Evolutionary conservation across 2,329 filamentous ascomycete genomes (phyloP).

Genomic region (Helotiales sp.): DNA sequence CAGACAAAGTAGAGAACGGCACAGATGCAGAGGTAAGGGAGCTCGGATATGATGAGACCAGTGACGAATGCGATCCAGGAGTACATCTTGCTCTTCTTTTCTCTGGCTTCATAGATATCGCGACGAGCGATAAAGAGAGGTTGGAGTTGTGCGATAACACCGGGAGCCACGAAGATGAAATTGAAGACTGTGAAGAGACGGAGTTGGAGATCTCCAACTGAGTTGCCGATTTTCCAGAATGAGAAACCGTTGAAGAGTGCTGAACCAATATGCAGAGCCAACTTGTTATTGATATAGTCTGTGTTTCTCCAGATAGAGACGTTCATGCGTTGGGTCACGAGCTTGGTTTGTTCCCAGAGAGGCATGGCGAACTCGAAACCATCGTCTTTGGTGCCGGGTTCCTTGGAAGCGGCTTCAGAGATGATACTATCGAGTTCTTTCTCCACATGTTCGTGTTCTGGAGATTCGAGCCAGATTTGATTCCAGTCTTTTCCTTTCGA

Average conservation of each 20-base stretch:
- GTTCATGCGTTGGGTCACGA: slow-evolving; percentile 31
- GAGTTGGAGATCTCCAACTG: slow-evolving; percentile 51
- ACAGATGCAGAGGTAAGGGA: slow-evolving; percentile 46
- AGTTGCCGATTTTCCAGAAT: slow-evolving; percentile 59
- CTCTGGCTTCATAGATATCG: slow-evolving; percentile 57
- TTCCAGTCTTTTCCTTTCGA: slow-evolving; percentile 64
- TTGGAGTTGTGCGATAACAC: slow-evolving; percentile 58
- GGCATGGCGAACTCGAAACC: slow-evolving; percentile 53
- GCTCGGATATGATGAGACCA: slow-evolving; percentile 48
- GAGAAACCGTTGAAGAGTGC: slow-evolving; percentile 62
- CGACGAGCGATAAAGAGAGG: slow-evolving; percentile 57
- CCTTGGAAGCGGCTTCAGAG: slow-evolving; percentile 42
- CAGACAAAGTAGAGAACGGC: slow-evolving; percentile 48
- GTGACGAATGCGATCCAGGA: slow-evolving; percentile 60
- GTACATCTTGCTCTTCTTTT: slow-evolving; percentile 63
- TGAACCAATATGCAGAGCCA: slow-evolving; percentile 51
- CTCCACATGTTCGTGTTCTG: slow-evolving; percentile 52
- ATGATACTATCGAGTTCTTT: slow-evolving; percentile 61
- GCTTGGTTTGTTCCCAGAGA: slow-evolving; percentile 48
- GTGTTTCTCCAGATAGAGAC: slow-evolving; percentile 64
- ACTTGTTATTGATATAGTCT: slow-evolving; percentile 51
- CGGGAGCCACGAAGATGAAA: slow-evolving; percentile 62
- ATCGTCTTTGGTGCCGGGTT: slow-evolving; percentile 39
- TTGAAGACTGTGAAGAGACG: slow-evolving; percentile 62
- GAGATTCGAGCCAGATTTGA: slow-evolving; percentile 63